Conservation (phyloP, 2,329 filamentous ascomycete genomes). For the Claviceps maximensis region DNA sequence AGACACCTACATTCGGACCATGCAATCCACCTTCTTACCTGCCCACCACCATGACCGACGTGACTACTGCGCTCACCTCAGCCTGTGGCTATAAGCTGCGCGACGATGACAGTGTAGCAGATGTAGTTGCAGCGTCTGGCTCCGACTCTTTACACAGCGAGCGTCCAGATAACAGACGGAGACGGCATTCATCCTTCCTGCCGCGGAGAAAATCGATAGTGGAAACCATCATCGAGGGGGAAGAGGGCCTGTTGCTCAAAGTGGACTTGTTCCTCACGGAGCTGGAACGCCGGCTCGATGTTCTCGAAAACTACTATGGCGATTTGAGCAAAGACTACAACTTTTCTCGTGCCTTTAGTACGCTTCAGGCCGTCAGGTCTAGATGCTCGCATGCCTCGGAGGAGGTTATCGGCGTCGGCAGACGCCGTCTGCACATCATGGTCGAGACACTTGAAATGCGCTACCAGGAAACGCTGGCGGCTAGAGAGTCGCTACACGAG, state of each 20-base stretch:
- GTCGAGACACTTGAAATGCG: conserved; percentile 82
- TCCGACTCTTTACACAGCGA: conserved; percentile 21
- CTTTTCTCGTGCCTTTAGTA: conserved; percentile 72
- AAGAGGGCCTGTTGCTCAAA: conserved; percentile 48
- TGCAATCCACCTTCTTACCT: neutral
- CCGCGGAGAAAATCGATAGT: conserved; percentile 46
- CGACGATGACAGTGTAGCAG: conserved; percentile 17
- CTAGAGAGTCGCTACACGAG: conserved; percentile 77
- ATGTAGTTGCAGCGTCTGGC: conserved; percentile 27
- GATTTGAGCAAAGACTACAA: conserved; percentile 73
- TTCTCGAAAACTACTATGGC: conserved; percentile 81
- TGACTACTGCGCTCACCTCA: conserved; percentile 25
- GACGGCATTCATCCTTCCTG: conserved; percentile 45
- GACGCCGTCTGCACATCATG: conserved; percentile 71
- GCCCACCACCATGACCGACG: conserved; percentile 21
- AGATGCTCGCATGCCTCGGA: conserved; percentile 83
- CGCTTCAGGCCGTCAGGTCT: conserved; percentile 73
- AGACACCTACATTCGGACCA: neutral
- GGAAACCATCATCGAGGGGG: conserved; percentile 46
- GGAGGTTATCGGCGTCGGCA: conserved; percentile 77
- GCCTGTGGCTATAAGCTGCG: conserved; percentile 21
- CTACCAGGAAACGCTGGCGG: conserved; percentile 75
- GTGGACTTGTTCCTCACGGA: conserved; percentile 75
- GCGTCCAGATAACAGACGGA: conserved; percentile 21
- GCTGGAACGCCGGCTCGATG: conserved; percentile 73